Evolutionary conservation across 2,329 filamentous ascomycete genomes (phyloP), one percentile per base, ranked within the genome.

Genomic region (Diplocarpon rosae): DNA sequence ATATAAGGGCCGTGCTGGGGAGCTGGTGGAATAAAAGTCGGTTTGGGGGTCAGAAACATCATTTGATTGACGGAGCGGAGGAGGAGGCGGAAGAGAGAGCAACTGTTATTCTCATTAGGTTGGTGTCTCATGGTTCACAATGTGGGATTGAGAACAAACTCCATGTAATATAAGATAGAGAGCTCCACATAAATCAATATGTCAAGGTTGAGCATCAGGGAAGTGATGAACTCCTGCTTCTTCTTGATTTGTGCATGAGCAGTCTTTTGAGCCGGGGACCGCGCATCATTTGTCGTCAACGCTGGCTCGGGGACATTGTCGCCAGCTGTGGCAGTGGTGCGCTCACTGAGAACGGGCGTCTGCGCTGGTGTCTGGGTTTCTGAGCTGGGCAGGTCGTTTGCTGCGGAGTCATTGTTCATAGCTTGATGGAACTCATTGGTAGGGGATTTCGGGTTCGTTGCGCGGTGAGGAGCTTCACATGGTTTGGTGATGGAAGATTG

Each of bases 151-250:
- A 34, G 34, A n/a, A 60, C 72, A 45, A 67, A 83, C 79, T 84
- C 80, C 73, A 83, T 77, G 60, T 83, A 83, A 60, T 84, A 84
- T 54, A 83, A 55, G 35, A 73, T 69, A 56, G 75, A 79, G 45
- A 83, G 66, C 65, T 83, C 77, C 33, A 72, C 74, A 60, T 78
- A 80, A 39, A 81, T 72, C 37, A 82, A 57, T 55, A 73, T 71
- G 64, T 84, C 79, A 47, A 83, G 65, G 49, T 70, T 75, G 56
- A 69, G 67, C 53, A 79, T 72, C 48, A 83, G 66, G 53, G 78
- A 71, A 33, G 69, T 74, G 54, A 80, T 63, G 58, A 81, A 78
- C 51, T 75, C 61, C 39, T 56, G 48, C 50, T 59, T 63, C 67
- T 80, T 80, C 62, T 72, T 78, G 46, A 65, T 58, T 46, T 58